Percentiles rank a stretch among this genome's conserved stretches.
These are phyloP conservation scores for Afroboletus lepidellus DNA, from an alignment of 1,284 basidiomycete genomes.

Conservation along the genomic window DNA sequence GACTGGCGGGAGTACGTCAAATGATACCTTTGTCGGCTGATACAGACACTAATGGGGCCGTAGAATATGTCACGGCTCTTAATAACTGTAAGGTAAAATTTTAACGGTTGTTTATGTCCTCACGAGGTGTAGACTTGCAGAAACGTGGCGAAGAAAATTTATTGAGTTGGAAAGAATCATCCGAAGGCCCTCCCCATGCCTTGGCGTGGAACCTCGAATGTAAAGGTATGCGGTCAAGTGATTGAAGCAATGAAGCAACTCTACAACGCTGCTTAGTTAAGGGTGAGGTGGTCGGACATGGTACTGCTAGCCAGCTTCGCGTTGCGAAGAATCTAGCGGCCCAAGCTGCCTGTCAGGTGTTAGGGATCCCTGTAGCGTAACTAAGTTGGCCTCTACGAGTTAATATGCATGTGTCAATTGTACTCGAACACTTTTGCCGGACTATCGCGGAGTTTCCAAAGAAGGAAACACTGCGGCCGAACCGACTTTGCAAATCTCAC, in stretches of 20 bases:
- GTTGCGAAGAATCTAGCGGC: conserved; percentile 53
- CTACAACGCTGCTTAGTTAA: conserved; percentile 39
- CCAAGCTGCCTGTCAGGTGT: conserved; percentile 39
- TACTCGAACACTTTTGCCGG: background rate
- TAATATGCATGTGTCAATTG: too few relatives aligned
- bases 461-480: conserved; percentile 10
- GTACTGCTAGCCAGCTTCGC: conserved; percentile 40
- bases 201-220: conserved; percentile 51
- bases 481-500: conserved; percentile 8
- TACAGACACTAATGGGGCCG: conserved; percentile 11
- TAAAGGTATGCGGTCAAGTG: conserved; percentile 44
- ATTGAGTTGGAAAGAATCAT: conserved; percentile 42
- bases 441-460: conserved; percentile 37
- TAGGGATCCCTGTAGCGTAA: conserved; percentile 24
- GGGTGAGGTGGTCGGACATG: conserved; percentile 46
- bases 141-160: conserved; percentile 24
- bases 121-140: conserved; percentile 41
- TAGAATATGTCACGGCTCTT: conserved; percentile 45
- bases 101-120: background rate
- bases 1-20: conserved; percentile 23
- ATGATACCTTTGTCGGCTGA: background rate
- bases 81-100: conserved; percentile 47
- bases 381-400: conserved; percentile 1
- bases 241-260: background rate
- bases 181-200: conserved; percentile 41